Conservation (phyloP, 768 basidiomycete genomes). For the Tulasnella sp. region DNA sequence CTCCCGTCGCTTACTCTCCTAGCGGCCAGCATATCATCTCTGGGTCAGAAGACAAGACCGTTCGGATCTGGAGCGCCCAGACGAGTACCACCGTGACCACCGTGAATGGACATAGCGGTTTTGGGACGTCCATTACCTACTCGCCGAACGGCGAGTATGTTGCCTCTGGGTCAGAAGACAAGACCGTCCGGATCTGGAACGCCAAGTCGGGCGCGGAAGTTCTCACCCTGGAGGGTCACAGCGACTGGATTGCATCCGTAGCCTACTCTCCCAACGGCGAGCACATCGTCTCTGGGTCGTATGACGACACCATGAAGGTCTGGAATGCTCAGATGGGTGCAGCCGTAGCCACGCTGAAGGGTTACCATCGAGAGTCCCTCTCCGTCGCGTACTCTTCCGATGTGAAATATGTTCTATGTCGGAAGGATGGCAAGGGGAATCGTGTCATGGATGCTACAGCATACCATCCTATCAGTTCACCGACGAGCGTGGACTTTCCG, state of each 20-base stretch:
- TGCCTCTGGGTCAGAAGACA: neutral
- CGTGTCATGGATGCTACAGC: too few relatives aligned
- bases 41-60: neutral
- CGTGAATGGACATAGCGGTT: neutral
- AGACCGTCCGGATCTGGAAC: neutral
- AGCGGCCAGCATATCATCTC: too few relatives aligned
- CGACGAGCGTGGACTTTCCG: too few relatives aligned
- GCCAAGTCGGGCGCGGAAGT: neutral
- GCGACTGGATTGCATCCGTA: neutral
- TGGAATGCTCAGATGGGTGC: too few relatives aligned
- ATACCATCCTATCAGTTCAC: too few relatives aligned
- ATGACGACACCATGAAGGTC: neutral
- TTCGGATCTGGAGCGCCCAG: constrained; percentile 1
- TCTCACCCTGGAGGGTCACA: neutral
- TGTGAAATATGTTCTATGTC: too few relatives aligned
- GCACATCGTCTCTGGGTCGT: too few relatives aligned
- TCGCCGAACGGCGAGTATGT: neutral
- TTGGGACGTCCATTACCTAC: neutral
- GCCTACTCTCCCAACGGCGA: neutral
- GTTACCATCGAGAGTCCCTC: too few relatives aligned
- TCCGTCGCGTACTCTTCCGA: too few relatives aligned
- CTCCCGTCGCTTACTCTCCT: too few relatives aligned
- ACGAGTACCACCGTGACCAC: neutral
- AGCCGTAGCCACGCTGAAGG: too few relatives aligned
- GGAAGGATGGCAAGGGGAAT: too few relatives aligned